A percentile compares a stretch with the other conserved stretches of the same genome.
Conservation (phyloP, 2,329 filamentous ascomycete genomes). For the Paraphoma sp. region DNA sequence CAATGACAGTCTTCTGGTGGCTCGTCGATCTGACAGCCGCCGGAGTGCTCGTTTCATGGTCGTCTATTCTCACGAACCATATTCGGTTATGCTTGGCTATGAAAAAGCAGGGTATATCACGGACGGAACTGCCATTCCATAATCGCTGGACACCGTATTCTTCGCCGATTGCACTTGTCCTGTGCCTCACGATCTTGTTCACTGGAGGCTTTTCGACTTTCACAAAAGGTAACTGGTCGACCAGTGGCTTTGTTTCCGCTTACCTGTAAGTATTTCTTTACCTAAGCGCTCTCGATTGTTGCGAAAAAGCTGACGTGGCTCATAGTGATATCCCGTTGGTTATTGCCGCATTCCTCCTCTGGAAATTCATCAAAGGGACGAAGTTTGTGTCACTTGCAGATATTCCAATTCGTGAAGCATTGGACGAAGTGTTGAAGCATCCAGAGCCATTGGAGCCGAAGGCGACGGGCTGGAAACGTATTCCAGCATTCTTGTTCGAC, state of each 20-base stretch:
- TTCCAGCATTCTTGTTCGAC: constrained; percentile 16
- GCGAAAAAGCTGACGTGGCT: background rate
- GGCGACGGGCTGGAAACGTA: constrained; percentile 19
- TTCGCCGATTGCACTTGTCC: constrained; percentile 38
- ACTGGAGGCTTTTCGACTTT: constrained; percentile 67
- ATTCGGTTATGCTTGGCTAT: constrained; percentile 59
- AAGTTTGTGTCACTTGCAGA: constrained; percentile 47
- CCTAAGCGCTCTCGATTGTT: background rate
- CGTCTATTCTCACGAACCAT: constrained; percentile 61
- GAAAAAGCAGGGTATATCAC: constrained; percentile 60
- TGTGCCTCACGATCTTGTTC: constrained; percentile 68
- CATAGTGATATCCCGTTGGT: constrained; percentile 50
- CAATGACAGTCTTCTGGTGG: constrained; percentile 65
- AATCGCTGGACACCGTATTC: constrained; percentile 46
- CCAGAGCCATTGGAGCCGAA: constrained; percentile 27
- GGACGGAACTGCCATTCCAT: constrained; percentile 43
- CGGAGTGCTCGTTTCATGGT: constrained; percentile 60
- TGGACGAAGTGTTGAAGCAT: constrained; percentile 24
- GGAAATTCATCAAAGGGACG: constrained; percentile 71
- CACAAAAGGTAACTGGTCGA: constrained; percentile 48
- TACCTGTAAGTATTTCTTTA: constrained; percentile 29
- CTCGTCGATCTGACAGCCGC: constrained; percentile 71
- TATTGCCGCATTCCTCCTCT: constrained; percentile 62
- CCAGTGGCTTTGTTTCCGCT: constrained; percentile 41
- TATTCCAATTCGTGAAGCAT: constrained; percentile 29